A percentile compares a stretch with the other conserved stretches of the same genome.
phyloP scores from a whole-genome alignment of 1,284 basidiomycete species.

The Ganoderma meredithae region DNA sequence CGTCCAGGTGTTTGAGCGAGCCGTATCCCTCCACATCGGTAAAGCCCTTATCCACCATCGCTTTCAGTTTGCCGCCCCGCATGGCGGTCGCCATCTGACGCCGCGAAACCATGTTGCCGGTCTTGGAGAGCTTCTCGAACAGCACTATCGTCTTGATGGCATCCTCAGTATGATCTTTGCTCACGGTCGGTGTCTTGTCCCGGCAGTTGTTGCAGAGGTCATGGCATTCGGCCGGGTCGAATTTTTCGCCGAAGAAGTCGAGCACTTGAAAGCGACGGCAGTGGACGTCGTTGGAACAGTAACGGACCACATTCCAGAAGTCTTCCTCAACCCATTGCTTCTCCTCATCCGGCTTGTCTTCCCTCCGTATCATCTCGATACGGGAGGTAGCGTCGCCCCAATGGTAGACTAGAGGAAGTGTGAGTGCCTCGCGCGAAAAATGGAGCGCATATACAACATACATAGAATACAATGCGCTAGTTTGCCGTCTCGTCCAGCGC shows the following conservation, averaged over 20 bases:
- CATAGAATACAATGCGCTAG: constrained; percentile 70
- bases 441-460: constrained; percentile 34
- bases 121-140: constrained; percentile 40
- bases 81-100: constrained; percentile 64
- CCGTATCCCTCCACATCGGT: constrained; percentile 60
- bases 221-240: constrained; percentile 58
- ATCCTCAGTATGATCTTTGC: constrained; percentile 50
- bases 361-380: constrained; percentile 59
- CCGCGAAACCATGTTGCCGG: constrained; percentile 45
- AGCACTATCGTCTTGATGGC: constrained; percentile 64
- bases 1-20: constrained; percentile 47
- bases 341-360: constrained; percentile 54
- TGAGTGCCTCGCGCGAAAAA: not conserved
- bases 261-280: constrained; percentile 90
- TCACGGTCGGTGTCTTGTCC: constrained; percentile 47
- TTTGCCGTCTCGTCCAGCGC: constrained; percentile 83
- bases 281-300: constrained; percentile 83
- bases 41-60: constrained; percentile 58
- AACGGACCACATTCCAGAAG: constrained; percentile 70
- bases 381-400: constrained; percentile 59
- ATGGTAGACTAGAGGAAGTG: constrained; percentile 55
- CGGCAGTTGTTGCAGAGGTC: constrained; percentile 81
- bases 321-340: constrained; percentile 61
- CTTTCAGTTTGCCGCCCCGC: constrained; percentile 62
- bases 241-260: constrained; percentile 64